Percentiles rank a stretch among this genome's conserved stretches.
Evolutionary conservation across 1,284 basidiomycete species (phyloP).

Genomic region (Schizophyllum amplum): DNA sequence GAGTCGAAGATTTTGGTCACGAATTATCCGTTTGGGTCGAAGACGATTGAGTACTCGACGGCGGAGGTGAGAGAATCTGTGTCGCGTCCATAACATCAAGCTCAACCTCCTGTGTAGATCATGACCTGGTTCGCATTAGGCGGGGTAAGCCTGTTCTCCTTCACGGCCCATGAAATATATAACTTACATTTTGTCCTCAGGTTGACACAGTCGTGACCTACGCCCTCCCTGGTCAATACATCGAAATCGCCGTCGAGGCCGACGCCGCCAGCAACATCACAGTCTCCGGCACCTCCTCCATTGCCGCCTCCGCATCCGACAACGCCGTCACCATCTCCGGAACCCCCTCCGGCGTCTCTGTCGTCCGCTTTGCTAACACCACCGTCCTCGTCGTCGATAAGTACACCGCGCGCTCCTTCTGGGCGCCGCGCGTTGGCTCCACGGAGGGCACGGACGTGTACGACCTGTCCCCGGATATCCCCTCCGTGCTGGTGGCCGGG

Average conservation of each 20-base stretch:
- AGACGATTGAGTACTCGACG: slow-evolving; percentile 30
- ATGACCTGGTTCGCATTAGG: slow-evolving; percentile 30
- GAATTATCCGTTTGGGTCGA: slow-evolving; percentile 31
- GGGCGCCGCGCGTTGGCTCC: slow-evolving; percentile 23
- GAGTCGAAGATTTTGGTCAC: slow-evolving; percentile 38
- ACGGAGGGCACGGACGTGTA: slow-evolving; percentile 16
- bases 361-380: slow-evolving; percentile 22
- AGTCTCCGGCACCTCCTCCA: slow-evolving; percentile 15
- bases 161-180: not conserved
- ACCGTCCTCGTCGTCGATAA: slow-evolving; percentile 32
- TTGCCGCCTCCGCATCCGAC: slow-evolving; percentile 11
- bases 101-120: too few species aligned
- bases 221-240: slow-evolving; percentile 25
- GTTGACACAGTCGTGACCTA: slow-evolving; percentile 30
- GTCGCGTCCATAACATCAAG: too few species aligned
- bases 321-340: slow-evolving; percentile 26
- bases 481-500: slow-evolving; percentile 33
- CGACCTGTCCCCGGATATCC: slow-evolving; percentile 22
- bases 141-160: slow-evolving; percentile 7
- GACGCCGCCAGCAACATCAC: slow-evolving; percentile 9
- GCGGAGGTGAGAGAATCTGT: slow-evolving; percentile 24
- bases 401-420: slow-evolving; percentile 31
- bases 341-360: slow-evolving; percentile 24
- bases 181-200: slow-evolving; percentile 8
- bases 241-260: slow-evolving; percentile 24